These are phyloP conservation scores for Mycosphaerella arachidis DNA, from an alignment of 2,329 filamentous ascomycete genomes.

Conservation along the genomic window DNA sequence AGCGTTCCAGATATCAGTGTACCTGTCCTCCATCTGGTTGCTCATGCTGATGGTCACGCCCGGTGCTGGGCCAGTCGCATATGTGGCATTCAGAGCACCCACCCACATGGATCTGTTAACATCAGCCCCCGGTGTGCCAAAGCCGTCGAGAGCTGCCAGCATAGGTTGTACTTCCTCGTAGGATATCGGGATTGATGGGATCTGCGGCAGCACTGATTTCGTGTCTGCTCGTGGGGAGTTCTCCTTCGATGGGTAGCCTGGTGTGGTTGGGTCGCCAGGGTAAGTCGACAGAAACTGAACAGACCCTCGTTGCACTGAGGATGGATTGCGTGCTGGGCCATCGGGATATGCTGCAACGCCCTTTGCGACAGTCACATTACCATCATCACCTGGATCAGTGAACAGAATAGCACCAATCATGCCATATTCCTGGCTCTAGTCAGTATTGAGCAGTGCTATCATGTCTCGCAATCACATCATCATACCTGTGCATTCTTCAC, in stretches of 20 bases:
- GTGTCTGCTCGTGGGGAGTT: slow-evolving; percentile 67
- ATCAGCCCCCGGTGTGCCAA: slow-evolving; percentile 57
- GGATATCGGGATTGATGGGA: slow-evolving; percentile 83
- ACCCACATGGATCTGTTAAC: slow-evolving; percentile 58
- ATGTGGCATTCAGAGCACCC: slow-evolving; percentile 65
- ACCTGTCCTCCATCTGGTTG: slow-evolving; percentile 78
- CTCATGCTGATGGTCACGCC: slow-evolving; percentile 64
- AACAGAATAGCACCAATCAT: background rate
- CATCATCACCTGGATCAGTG: background rate
- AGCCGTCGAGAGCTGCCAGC: slow-evolving; percentile 74
- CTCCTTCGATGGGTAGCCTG: slow-evolving; percentile 81
- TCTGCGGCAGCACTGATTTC: slow-evolving; percentile 62
- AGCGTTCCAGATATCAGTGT: slow-evolving; percentile 74
- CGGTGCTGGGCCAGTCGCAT: slow-evolving; percentile 76
- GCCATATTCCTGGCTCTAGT: background rate
- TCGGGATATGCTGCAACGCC: slow-evolving; percentile 42
- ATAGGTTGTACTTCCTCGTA: slow-evolving; percentile 77
- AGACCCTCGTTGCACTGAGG: slow-evolving; percentile 43
- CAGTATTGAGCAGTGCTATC: background rate
- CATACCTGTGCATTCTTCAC: slow-evolving; percentile 40
- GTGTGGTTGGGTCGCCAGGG: slow-evolving; percentile 69
- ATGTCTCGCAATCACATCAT: background rate
- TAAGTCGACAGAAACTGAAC: slow-evolving; percentile 60
- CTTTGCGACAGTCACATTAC: slow-evolving; percentile 43
- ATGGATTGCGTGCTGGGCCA: slow-evolving; percentile 44